Evolutionary conservation across 2,329 filamentous ascomycete genomes (phyloP), one percentile per base, ranked within the genome.

Genomic region (Podosphaera xanthii): DNA sequence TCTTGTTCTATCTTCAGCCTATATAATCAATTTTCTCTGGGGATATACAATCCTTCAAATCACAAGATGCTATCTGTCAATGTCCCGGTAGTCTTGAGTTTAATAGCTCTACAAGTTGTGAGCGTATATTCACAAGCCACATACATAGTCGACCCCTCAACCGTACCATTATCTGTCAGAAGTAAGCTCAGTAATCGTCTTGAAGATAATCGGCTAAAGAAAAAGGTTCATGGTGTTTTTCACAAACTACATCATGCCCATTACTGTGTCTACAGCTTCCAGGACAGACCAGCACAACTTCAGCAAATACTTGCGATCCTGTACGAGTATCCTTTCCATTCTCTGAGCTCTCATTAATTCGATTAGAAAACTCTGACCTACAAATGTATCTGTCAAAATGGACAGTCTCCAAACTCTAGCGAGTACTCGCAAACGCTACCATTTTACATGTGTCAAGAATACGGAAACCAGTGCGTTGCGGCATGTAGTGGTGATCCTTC

Each of bases 391-490:
- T 92, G 86, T 74, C 75, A 76, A 62, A 76, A 84, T 68, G 78
- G 79, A 68, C 69, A 76, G 62, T 72, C 77, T 58, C 86, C 86
- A 64, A 89, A 90, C 72, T 72, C 87, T 56, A 80, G 83, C 67
- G 77, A 90, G 71, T 92, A 84, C 77, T 83, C 82, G 30, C 76
- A 87, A 65, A 90, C 86, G 1, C 75, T 92, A 34, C 86, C 87
- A 40, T 91, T 81, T 77, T 87, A 82, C 72, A 76, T 82, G 65
- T 92, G 86, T 77, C 76, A 76, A 54, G 76, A 84, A 71, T 87
- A 78, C 76, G 83, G 80, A 5, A 80, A 74, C 69, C 79, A 87
- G 71, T 88, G 84, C 69, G 81, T 84, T 10, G 67, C 64, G 1
- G 70, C 62, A 60, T 89, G 85, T 71, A 73, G 71, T 40, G 69